phyloP scores from a whole-genome alignment of 108 stramenopile genomes.

The Ochromonas danica region DNA sequence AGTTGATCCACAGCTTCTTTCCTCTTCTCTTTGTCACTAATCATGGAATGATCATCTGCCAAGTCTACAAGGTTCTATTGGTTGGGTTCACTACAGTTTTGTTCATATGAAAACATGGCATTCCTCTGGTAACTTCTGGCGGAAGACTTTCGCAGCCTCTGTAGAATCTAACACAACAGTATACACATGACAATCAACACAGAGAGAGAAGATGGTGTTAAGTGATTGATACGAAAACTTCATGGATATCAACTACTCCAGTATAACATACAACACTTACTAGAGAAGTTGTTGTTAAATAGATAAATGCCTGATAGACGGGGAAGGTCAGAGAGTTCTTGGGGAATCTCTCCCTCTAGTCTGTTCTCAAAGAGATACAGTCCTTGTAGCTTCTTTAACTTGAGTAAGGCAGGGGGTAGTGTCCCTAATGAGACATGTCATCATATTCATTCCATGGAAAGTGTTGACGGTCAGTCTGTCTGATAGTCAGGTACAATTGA shows the following conservation, averaged over 20 bases:
- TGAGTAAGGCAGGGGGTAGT: neutral
- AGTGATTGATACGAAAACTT: neutral
- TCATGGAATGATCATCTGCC: too few species aligned
- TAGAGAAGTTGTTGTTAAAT: conserved; percentile 3
- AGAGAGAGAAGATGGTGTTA: too few species aligned
- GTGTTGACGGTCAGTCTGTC: neutral
- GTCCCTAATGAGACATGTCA: neutral
- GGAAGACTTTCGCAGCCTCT: neutral
- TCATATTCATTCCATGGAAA: neutral
- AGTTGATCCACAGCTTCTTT: too few species aligned
- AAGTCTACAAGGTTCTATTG: too few species aligned
- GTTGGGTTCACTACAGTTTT: too few species aligned
- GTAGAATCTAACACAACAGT: neutral
- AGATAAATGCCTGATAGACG: neutral
- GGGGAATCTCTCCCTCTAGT: neutral
- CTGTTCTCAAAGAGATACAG: neutral
- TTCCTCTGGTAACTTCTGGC: neutral
- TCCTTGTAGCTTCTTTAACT: neutral
- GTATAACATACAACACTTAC: neutral
- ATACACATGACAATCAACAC: too few species aligned
- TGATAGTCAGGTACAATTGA: too few species aligned
- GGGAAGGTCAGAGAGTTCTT: neutral
- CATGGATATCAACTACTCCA: neutral
- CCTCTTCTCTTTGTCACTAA: too few species aligned
- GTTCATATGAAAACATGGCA: neutral